Base-by-base conservation (phyloP, 2,329 filamentous ascomycete species). In the Emergomyces orientalis region DNA sequence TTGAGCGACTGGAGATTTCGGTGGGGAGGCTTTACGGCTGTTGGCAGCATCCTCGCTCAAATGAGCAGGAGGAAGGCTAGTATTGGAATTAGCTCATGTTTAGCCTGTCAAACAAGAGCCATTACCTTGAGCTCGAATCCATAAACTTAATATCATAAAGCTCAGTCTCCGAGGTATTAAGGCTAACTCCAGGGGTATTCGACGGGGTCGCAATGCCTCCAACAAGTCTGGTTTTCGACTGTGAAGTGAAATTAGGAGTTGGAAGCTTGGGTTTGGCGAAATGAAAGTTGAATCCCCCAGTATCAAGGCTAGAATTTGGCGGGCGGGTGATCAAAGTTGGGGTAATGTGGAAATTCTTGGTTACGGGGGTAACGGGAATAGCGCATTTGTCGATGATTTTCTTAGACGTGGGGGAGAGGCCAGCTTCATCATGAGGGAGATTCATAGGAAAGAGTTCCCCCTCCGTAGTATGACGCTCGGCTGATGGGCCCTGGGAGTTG, bases 271-370 rank as follows among this genome's bases (percentile, higher is more conserved):
- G 75, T 59, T 70, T 75, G 19, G 71, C 65, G 63, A 76, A 77
- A 6, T 69, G 72, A 62, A 77, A 77, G 1, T 65, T 66, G 62
- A 77, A 75, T 1, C 65, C 66, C 9, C 67, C 45, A 22, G 67
- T 55, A 52, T 76, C 70, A 30, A 73, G 63, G 1, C 67, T 69
- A 7, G 71, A 71, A 51, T 68, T 74, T 25, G 67, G 61, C 14
- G 73, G 74, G 1, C 74, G 72, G 49, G 72, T 67, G 63, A 76
- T 70, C 41, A 75, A 65, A 8, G 71, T 59, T 30, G 70, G 66
- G 22, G 65, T 62, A 2, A 59, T 32, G 34, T 63, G 63, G 47
- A 63, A 61, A 13, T 60, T 47, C 17, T 61, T 67, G 11, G n/a
- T 25, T 37, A 59, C 34, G 22, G 62, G 41, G 49, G 63, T 49